Conservation (phyloP, 192 early-diverging fungal species). For the Entomortierella parvispora region DNA sequence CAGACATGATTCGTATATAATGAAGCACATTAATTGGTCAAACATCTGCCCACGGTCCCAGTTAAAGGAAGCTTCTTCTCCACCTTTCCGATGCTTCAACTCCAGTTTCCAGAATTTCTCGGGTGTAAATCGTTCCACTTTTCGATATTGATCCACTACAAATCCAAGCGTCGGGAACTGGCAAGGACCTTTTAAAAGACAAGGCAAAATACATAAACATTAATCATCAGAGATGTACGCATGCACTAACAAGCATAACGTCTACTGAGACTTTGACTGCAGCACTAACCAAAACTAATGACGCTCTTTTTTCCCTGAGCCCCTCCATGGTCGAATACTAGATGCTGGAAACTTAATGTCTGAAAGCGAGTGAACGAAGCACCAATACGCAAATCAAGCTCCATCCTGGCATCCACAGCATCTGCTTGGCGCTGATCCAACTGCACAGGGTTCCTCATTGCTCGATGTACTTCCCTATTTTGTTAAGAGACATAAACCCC, state of each 20-base stretch:
- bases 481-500: background rate
- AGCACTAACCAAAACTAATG: conserved; percentile 86
- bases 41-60: conserved; percentile 84
- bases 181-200: conserved; percentile 73
- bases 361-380: conserved; percentile 94
- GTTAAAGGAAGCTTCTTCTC: conserved; percentile 65
- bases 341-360: conserved; percentile 71
- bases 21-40: conserved; percentile 74
- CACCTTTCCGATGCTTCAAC: conserved; percentile 63
- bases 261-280: too few relatives aligned
- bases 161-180: conserved; percentile 98
- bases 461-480: conserved; percentile 76
- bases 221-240: too few relatives aligned
- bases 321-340: conserved; percentile 59
- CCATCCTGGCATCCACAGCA: conserved; percentile 86
- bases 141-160: conserved; percentile 87
- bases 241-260: too few relatives aligned
- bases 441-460: conserved; percentile 76
- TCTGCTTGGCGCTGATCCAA: conserved; percentile 79
- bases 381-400: conserved; percentile 93
- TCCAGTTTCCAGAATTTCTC: conserved; percentile 93
- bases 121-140: conserved; percentile 81
- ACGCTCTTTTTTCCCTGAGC: conserved; percentile 50
- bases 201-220: background rate
- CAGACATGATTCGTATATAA: conserved; percentile 81